Evolutionary conservation across 257 asterid species (phyloP), one percentile per base, ranked within the genome.

Genomic region (Salvia rosmarinus): DNA sequence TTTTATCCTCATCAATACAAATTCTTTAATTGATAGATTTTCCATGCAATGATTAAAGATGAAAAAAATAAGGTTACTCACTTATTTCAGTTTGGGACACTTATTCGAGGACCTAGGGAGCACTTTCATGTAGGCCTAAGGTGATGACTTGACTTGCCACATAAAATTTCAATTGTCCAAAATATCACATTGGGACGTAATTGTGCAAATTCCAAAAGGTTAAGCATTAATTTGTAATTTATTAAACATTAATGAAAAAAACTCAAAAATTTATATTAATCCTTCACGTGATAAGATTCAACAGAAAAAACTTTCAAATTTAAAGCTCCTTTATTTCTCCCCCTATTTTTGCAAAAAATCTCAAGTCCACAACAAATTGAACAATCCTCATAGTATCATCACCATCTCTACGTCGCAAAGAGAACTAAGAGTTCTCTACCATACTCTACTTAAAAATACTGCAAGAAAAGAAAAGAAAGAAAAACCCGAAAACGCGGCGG

Each of bases 271-370:
- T 25, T 2, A 32, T 13, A 3, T 13, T 16, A 2, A 17, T 49
- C 9, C 20, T 25, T 30, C 6, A 20, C 3, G 11, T 6, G 7
- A 54, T 2, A 9, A 9, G 16, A 20, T 20, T 21, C 16, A 32
- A 5, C 2, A 14, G 9, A 58, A 30, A 6, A 30, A 28, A 4
- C n/a, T 32, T 16, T 59, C 11, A 32, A 59, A 32, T 34, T 3
- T 1, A 17, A 9, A 17, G 34, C 46, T 30, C 44, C 6, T 60
- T 60, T 60, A 35, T 60, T 60, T 37, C 44, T 6, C 20, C 19
- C 9, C 67, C 49, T 34, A 60, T 34, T 60, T 60, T 49, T 60
- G 16, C 65, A 32, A 59, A 59, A 59, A 59, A 54, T 54, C 14
- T 52, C 32, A 9, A 52, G 32, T 20, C 32, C 32, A 10, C n/a